These are phyloP conservation scores for Coniella lustricola DNA, from an alignment of 2,329 filamentous ascomycete genomes.

Conservation along the genomic window DNA sequence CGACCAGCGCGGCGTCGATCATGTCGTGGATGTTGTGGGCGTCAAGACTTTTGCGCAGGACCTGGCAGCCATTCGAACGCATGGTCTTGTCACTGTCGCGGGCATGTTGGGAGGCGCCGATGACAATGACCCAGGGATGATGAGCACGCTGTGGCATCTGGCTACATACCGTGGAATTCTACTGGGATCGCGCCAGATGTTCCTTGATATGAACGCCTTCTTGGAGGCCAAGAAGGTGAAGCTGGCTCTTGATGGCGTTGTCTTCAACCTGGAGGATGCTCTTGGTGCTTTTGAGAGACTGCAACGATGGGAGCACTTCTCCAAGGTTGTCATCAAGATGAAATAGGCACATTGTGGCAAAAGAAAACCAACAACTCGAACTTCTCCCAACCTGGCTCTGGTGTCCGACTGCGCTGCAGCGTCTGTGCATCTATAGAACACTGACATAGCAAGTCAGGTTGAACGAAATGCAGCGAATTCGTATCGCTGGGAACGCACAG, in stretches of 20 bases:
- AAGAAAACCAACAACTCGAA: too few relatives aligned
- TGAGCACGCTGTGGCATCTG: conserved; percentile 20
- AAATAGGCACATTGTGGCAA: conserved; percentile 13
- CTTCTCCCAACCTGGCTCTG: too few relatives aligned
- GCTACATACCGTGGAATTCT: conserved; percentile 26
- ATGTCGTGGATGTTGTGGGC: conserved; percentile 61
- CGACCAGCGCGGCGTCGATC: conserved; percentile 47
- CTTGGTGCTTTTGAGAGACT: conserved; percentile 28
- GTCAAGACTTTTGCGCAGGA: conserved; percentile 51
- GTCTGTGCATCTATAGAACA: too few relatives aligned
- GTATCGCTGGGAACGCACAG: too few relatives aligned
- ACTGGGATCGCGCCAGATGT: conserved; percentile 22
- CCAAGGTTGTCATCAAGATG: conserved; percentile 29
- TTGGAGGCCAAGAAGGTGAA: conserved; percentile 26
- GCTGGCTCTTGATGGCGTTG: conserved; percentile 26
- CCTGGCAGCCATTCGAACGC: conserved; percentile 38
- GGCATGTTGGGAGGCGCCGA: conserved; percentile 28
- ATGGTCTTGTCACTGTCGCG: conserved; percentile 28
- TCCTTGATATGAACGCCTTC: conserved; percentile 24
- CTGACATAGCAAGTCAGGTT: too few relatives aligned
- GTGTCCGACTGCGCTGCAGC: too few relatives aligned
- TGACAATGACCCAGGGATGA: conserved; percentile 18
- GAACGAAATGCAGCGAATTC: too few relatives aligned
- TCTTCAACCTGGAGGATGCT: conserved; percentile 25
- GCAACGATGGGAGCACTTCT: conserved; percentile 28